Evolutionary conservation across 73 alveolate species (phyloP), one percentile per base, ranked within the genome.

Genomic region (Tetrahymena thermophila): DNA sequence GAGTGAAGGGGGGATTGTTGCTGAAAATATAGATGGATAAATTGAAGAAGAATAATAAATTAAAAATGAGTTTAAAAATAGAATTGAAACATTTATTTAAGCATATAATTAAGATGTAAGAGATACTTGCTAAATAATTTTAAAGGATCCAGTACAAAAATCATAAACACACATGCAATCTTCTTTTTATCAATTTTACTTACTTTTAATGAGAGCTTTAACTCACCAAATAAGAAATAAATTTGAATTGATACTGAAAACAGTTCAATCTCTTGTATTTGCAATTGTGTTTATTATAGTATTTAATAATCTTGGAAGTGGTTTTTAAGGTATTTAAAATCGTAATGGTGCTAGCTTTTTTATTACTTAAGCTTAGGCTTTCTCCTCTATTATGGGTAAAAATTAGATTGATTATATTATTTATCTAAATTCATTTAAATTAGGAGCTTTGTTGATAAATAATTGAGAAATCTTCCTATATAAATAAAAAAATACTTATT

Each of bases 41-140:
- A 83, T 40, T n/a, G 43, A 43, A 21, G 96, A 94, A 43, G 96
- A 94, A 42, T 13, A 85, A 71, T n/a, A 71, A 94, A 85, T 94
- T 3, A 85, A 84, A 28, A 94, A 40, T 10, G 96, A 94, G 13
- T 94, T 85, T 50, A 94, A 85, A 40, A 85, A 85, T 43, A 94
- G 96, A 94, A 94, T 89, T 85, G 55, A 43, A 28, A 25, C 25
- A 8, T 94, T 94, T 56, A 84, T 94, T 85, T 13, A 94, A 34
- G 93, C 37, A 28, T 94, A 94, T 43, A 37, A 94, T 16, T 16
- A 28, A 71, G 37, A 71, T 31, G 1, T 71, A 19, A 71, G 31
- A 71, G 89, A 71, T 71, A 25, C 38, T 31, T 31, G 21, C 9
- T 1, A 93, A 23, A 17, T 93, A 6, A 34, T 15, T 43, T 1